Base-by-base conservation (phyloP, 148 eudicot species). In the Rhododendron vialii region DNA sequence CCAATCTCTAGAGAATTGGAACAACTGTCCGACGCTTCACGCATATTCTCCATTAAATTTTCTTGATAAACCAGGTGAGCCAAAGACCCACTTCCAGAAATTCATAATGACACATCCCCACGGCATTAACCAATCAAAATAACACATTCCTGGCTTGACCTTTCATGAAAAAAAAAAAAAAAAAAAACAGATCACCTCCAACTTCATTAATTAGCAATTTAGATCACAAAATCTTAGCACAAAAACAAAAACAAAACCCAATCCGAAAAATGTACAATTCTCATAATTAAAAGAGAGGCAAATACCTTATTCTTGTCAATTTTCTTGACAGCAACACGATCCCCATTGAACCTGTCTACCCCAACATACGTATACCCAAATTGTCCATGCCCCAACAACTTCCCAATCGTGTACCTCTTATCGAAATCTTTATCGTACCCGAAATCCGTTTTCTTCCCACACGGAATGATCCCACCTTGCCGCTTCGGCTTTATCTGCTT, bases 291-390 rank as follows among this genome's bases (percentile, higher is more conserved):
- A 18, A 11, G n/a, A 45, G 4, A 45, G 35, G 24, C 26, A 5
- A 17, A 3, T 84, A 96, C 99, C 98, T 96, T 96, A 59, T 88
- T 92, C 92, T 96, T 96, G 80, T 96, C 98, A 88, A 96, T 95
- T 86, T 86, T 96, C 92, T 96, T 96, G 78, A 96, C 99, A 63
- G 99, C 99, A 89, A 96, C 98, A 89, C 96, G 98, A 92, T 95
- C 92, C 20, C 93, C 98, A 87, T 90, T 91, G 85, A 87, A 88
- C 88, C 87, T 92, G 89, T 96, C 92, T 24, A 92, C 93, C 2
- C 98, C 99, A 84, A 94, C 96, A 88, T 96, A 96, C 0, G 99
- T 96, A 87, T 94, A 95, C 59, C 99, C 99, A 94, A 96, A 95
- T 91, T 96, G 99, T 2, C 99, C 99, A 87, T 95, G 99, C 4